A percentile compares a stretch with the other conserved stretches of the same genome.
Evolutionary conservation across 148 eudicot genomes (phyloP).

Genomic region (Cornus florida): DNA sequence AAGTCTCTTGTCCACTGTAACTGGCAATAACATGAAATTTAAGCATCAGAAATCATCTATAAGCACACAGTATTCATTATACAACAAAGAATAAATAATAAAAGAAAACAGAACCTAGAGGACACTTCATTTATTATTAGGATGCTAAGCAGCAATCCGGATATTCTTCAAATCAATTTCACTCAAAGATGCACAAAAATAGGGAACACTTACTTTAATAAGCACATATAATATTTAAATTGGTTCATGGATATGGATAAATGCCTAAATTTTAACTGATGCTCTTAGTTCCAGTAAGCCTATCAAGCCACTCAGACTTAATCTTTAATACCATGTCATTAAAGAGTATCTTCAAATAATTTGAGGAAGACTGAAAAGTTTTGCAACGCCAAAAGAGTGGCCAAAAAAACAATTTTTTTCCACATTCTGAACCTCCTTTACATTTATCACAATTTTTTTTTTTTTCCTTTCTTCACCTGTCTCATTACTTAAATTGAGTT

Average conservation of each 20-base stretch:
- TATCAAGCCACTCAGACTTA: not conserved
- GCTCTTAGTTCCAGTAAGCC: not conserved
- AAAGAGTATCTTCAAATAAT: no score
- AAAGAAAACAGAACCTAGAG: not conserved
- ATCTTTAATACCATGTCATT: not conserved
- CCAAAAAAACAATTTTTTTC: not conserved
- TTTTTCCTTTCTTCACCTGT: no score
- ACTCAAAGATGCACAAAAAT: no score
- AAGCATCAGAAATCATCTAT: not conserved
- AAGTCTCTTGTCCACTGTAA: constrained; percentile 31
- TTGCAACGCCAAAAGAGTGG: not conserved
- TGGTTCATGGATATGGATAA: not conserved
- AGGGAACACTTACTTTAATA: not conserved
- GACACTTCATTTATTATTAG: not conserved
- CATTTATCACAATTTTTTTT: not conserved
- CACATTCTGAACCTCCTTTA: not conserved
- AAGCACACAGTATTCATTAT: not conserved
- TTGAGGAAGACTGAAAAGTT: no score
- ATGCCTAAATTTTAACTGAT: not conserved
- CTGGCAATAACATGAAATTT: constrained; percentile 32
- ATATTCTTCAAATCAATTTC: not conserved
- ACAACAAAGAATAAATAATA: not conserved
- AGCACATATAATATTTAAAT: not conserved
- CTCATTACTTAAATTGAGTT: no score
- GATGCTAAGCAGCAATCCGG: not conserved